Percentiles rank a stretch among this genome's conserved stretches.
Evolutionary conservation across 306 rosid species (phyloP).

Genomic region (Nissolia schottii): DNA sequence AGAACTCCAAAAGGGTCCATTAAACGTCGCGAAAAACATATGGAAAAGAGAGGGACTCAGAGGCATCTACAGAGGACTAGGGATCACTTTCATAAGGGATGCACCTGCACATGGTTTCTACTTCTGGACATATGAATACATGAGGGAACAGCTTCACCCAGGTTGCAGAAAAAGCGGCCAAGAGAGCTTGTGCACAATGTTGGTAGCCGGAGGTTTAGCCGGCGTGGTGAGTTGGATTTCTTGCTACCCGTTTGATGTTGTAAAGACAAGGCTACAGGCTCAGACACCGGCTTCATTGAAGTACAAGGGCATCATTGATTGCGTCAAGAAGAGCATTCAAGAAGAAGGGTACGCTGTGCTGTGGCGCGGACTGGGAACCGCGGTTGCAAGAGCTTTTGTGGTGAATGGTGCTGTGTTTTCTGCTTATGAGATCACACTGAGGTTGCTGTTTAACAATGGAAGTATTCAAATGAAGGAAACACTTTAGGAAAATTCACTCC

Average conservation of each 20-base stretch:
- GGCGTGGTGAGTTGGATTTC: constrained; percentile 83
- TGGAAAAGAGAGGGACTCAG: constrained; percentile 54
- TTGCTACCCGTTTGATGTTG: constrained; percentile 79
- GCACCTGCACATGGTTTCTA: constrained; percentile 65
- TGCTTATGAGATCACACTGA: constrained; percentile 72
- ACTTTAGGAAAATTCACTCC: constrained; percentile 10
- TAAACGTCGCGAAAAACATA: constrained; percentile 45
- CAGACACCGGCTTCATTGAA: constrained; percentile 46
- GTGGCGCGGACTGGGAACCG: constrained; percentile 80
- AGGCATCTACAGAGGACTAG: constrained; percentile 65
- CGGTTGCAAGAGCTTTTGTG: constrained; percentile 70
- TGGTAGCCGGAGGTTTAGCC: constrained; percentile 72
- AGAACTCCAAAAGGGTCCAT: constrained; percentile 43
- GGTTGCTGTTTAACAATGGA: constrained; percentile 48
- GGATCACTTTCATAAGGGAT: constrained; percentile 63
- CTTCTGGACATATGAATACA: constrained; percentile 73
- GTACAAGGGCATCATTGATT: constrained; percentile 62
- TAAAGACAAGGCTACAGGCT: constrained; percentile 73
- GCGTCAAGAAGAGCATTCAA: constrained; percentile 53
- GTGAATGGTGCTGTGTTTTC: constrained; percentile 82
- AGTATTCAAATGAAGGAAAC: constrained; percentile 38
- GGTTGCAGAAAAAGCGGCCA: constrained; percentile 63
- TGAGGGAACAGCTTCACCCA: constrained; percentile 76
- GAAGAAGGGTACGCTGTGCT: constrained; percentile 59
- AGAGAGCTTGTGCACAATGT: constrained; percentile 61